These are phyloP conservation scores for Phytopythium boreale DNA, from an alignment of 352 stramenopile genomes.

Conservation along the genomic window DNA sequence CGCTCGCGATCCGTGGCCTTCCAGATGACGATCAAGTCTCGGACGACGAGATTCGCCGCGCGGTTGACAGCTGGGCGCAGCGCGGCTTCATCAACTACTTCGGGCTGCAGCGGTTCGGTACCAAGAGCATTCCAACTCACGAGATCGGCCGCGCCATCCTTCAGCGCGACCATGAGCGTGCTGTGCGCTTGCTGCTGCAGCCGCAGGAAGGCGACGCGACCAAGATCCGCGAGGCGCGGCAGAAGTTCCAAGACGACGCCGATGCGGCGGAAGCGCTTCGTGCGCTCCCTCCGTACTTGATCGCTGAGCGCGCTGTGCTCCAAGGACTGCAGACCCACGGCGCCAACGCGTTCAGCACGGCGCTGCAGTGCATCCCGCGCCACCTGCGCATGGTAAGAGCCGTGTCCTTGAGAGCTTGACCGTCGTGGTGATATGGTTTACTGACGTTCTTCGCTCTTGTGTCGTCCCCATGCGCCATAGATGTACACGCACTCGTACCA, in stretches of 20 bases:
- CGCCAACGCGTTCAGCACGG: constrained; percentile 46
- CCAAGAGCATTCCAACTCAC: constrained; percentile 82
- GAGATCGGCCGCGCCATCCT: constrained; percentile 93
- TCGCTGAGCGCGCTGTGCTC: constrained; percentile 72
- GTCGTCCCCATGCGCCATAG: constrained; percentile 10
- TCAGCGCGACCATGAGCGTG: constrained; percentile 89
- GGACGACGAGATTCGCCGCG: constrained; percentile 55
- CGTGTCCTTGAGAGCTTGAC: not conserved
- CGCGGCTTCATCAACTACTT: constrained; percentile 98
- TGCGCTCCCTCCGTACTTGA: constrained; percentile 74
- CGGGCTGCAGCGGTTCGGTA: constrained; percentile 96
- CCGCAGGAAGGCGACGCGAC: constrained; percentile 73
- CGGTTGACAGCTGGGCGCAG: constrained; percentile 65
- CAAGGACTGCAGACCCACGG: constrained; percentile 61
- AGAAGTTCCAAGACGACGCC: constrained; percentile 60
- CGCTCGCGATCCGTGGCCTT: constrained; percentile 93
- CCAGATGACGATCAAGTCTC: constrained; percentile 49
- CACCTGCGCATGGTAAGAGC: constrained; percentile 75
- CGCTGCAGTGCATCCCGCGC: constrained; percentile 76
- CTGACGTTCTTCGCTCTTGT: not conserved
- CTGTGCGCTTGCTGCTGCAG: constrained; percentile 90
- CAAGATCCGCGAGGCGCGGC: constrained; percentile 67
- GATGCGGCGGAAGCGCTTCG: constrained; percentile 55
- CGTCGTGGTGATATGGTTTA: constrained; percentile 1
- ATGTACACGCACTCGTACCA: constrained; percentile 93